Evolutionary conservation across 73 alveolate genomes (phyloP), one percentile per base, ranked within the genome.

Genomic region (Effrenium voratum): DNA sequence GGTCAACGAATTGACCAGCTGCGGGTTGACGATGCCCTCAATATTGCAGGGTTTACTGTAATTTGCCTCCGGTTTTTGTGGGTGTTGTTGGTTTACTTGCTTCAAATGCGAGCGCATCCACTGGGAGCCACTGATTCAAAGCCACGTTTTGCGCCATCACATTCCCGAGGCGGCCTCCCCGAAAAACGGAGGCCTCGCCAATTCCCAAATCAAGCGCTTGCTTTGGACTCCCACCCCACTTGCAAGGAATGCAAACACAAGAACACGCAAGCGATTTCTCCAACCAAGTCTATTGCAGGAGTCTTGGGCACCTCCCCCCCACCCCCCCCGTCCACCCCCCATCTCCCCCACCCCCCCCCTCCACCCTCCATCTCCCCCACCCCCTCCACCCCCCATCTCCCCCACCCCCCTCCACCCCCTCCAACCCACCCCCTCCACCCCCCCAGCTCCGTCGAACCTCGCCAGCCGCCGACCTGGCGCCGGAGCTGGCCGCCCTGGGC

Each of bases 401-500:
- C 63, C 19, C 63, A 8, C 63, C 63, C 63, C 63, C 63, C 19
- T 19, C 63, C 63, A 8, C 63, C 63, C 63, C 19, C 63, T 19
- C 63, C 63, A 8, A 8, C 19, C 63, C 63, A 8, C 63, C 63
- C 63, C 63, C 63, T 19, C 63, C 63, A 8, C 63, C 63, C 19
- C 63, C 63, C 63, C 63, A 8, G 26, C 63, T 52, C 63, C 63
- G 19, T 19, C 63, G 26, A 8, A 8, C 63, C 63, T n/a, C n/a
- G n/a, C n/a, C n/a, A n/a, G n/a, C n/a, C n/a, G n/a, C 92, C 40
- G 92, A 82, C 50, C 36, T 82, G 73, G 36, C 92, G 76, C 92
- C 92, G 34, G 92, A 82, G 92, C 92, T 82, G 92, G 72, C 73
- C 50, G 92, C 92, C 45, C 38, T 82, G 92, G 92, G 92, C 55